These are phyloP conservation scores for Globisporangium nodosum DNA, from an alignment of 352 stramenopile genomes.

Conservation along the genomic window DNA sequence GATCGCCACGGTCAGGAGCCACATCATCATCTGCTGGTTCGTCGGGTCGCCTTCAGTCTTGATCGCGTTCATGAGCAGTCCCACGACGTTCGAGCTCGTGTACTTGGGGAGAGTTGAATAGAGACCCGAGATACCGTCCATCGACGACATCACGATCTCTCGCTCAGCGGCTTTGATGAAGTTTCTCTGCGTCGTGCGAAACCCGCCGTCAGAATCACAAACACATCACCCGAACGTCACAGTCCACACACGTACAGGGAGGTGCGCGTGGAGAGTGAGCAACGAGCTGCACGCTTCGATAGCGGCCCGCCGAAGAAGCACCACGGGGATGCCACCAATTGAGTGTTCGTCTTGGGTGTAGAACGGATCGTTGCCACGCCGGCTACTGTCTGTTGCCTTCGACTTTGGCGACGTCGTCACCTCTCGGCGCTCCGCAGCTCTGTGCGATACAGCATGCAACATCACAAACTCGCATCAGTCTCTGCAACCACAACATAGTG, in stretches of 20 bases:
- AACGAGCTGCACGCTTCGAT: constrained; percentile 81
- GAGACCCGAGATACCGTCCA: constrained; percentile 58
- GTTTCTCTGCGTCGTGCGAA: constrained; percentile 21
- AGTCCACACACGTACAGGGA: constrained; percentile 33
- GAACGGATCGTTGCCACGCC: constrained; percentile 38
- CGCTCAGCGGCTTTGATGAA: constrained; percentile 81
- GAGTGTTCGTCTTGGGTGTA: constrained; percentile 57
- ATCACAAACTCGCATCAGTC: constrained; percentile 1
- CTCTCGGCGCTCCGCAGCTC: constrained; percentile 30
- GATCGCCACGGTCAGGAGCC: constrained; percentile 80
- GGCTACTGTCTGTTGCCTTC: constrained; percentile 25
- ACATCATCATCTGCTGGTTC: constrained; percentile 89
- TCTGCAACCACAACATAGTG: not conserved
- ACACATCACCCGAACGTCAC: not conserved
- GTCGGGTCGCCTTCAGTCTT: constrained; percentile 80
- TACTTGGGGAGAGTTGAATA: constrained; percentile 82
- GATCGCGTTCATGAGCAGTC: constrained; percentile 73
- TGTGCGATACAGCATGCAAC: constrained; percentile 3
- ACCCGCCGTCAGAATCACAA: not conserved
- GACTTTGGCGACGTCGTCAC: constrained; percentile 19
- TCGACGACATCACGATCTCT: constrained; percentile 52
- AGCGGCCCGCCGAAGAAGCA: constrained; percentile 64
- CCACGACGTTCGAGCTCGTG: constrained; percentile 82
- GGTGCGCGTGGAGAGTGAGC: constrained; percentile 74
- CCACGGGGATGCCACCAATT: constrained; percentile 65